Evolutionary conservation across 441 rosid species (phyloP), one percentile per base, ranked within the genome.

Genomic region (Pelargonium cotyledonis): DNA sequence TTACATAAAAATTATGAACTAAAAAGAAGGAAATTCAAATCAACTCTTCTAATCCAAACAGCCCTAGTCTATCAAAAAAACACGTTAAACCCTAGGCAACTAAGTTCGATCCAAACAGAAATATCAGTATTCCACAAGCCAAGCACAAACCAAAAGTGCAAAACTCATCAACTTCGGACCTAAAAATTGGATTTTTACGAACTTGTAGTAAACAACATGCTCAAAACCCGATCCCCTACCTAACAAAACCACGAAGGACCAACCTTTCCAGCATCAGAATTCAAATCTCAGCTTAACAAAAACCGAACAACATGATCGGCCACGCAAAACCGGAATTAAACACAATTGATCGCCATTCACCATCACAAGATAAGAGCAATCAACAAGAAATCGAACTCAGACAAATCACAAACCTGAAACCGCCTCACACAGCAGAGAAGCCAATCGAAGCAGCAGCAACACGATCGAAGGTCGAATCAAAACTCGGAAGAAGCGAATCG

Each of bases 391-490:
- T 5, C 21, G 60, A 53, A 35, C 16, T 53, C 8, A 15, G 6
- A 15, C 9, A 53, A 5, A 53, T 1, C 19, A 53, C 60, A 15
- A 53, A 53, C 60, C 60, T 53, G 21, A 15, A 6, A 53, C 60
- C 15, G 31, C 31, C 31, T 26, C 31, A 26, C 23, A 21, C 23
- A 51, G 4, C 57, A 18, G 18, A 18, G 21, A 35, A 35, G 38
- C 38, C 6, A 35, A 35, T 35, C 38, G 38, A 35, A 35, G 38
- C 38, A 35, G 38, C 38, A 35, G 38, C 38, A 3, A 35, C 38
- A 35, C 19, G 18, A 53, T 76, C 29, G 35, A 38, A 65, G 14
- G 5, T 35, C 14, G 44, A 66, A 60, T 43, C 65, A 47, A 66
- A 6, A n/a, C 62, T 55, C 64, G 38, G 18, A 2, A 0, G 21